A percentile compares a stretch with the other conserved stretches of the same genome.
Conservation (phyloP, 495 filamentous ascomycete species). For the Aspergillus incahuasiensis region DNA sequence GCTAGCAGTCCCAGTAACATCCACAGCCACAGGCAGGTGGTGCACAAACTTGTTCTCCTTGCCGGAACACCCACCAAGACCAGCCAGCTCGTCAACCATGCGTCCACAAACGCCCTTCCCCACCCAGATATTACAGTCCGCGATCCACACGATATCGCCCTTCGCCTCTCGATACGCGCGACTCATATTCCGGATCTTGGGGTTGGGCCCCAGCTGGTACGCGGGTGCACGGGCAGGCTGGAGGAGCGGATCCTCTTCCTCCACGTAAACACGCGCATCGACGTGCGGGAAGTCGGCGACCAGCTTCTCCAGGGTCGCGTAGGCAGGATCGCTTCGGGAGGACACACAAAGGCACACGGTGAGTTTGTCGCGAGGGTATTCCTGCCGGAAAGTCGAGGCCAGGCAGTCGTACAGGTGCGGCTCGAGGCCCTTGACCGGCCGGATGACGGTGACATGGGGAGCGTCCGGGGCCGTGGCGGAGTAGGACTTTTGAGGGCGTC, state of each 20-base stretch:
- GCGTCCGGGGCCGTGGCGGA: conserved; percentile 32
- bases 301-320: conserved; percentile 65
- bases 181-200: conserved; percentile 97
- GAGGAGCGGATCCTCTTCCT: conserved; percentile 79
- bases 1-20: conserved; percentile 47
- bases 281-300: conserved; percentile 66
- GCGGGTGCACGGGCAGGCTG: conserved; percentile 42
- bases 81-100: conserved; percentile 83
- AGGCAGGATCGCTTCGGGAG: conserved; percentile 71
- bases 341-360: conserved; percentile 82
- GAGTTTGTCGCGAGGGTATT: conserved; percentile 71
- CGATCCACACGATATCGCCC: conserved; percentile 88
- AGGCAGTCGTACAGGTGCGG: conserved; percentile 88
- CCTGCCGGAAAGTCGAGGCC: conserved; percentile 79
- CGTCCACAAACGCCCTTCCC: conserved; percentile 69
- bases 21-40: conserved; percentile 82
- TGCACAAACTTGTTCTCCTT: conserved; percentile 91
- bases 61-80: conserved; percentile 45
- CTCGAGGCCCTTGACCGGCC: conserved; percentile 91
- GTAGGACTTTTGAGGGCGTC: conserved; percentile 30
- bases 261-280: conserved; percentile 73
- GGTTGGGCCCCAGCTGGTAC: conserved; percentile 81
- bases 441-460: conserved; percentile 88
- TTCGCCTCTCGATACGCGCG: conserved; percentile 90
- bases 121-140: conserved; percentile 97